Evolutionary conservation across 805 yeast genomes (phyloP).

Genomic region (Wickerhamiella vanderwaltii): DNA sequence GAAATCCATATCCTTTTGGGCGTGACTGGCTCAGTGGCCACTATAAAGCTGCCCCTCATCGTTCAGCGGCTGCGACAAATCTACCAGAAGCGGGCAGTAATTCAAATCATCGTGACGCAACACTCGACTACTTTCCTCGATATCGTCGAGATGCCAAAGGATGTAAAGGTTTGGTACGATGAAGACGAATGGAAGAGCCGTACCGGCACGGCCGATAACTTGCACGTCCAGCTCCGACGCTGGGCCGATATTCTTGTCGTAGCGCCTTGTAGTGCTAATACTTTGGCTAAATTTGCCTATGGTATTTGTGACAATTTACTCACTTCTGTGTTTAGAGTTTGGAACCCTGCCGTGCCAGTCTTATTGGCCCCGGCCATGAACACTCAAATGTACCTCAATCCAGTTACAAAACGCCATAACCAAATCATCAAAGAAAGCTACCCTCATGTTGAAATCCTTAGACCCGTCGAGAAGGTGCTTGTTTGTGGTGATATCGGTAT

Average conservation of each 20-base stretch:
- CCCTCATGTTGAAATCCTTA: conserved; percentile 85
- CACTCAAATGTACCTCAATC: conserved; percentile 80
- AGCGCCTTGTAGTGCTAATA: conserved; percentile 90
- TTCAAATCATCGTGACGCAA: conserved; percentile 68
- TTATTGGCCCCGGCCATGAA: conserved; percentile 94
- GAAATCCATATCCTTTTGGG: conserved; percentile 82
- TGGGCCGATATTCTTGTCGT: conserved; percentile 94
- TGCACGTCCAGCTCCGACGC: conserved; percentile 82
- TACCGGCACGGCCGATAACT: conserved; percentile 55
- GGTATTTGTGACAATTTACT: conserved; percentile 88
- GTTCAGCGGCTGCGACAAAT: conserved; percentile 75
- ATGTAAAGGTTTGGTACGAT: conserved; percentile 84
- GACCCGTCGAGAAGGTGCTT: conserved; percentile 90
- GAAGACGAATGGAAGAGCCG: conserved; percentile 88
- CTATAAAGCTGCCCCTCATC: conserved; percentile 82
- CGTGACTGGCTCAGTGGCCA: conserved; percentile 94
- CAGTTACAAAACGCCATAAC: conserved; percentile 75
- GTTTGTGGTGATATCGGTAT: conserved; percentile 95
- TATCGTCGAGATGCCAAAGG: conserved; percentile 29
- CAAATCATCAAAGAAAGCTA: conserved; percentile 63
- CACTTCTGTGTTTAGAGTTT: conserved; percentile 81
- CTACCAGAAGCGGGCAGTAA: conserved; percentile 59
- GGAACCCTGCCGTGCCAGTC: conserved; percentile 91
- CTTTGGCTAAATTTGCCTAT: conserved; percentile 73
- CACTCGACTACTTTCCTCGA: conserved; percentile 28